Evolutionary conservation across 73 alveolate genomes (phyloP).

Genomic region (Halteria grandinella): DNA sequence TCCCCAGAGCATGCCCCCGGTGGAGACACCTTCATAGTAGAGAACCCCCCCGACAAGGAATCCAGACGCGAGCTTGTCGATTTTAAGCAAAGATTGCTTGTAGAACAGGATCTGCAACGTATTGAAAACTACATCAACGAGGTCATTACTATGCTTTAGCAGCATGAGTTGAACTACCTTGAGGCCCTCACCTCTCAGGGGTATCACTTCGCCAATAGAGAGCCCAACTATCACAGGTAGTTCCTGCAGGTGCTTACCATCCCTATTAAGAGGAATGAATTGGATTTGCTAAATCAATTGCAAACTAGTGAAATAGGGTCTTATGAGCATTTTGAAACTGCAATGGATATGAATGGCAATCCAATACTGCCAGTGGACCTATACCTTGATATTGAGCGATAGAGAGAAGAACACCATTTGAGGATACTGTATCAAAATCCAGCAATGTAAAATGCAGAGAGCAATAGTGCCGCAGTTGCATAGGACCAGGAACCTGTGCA

Average conservation of each 20-base stretch:
- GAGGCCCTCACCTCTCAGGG: conserved; percentile 1
- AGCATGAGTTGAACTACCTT: conserved; percentile 27
- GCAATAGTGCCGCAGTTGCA: not conserved
- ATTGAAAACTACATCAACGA: conserved; percentile 43
- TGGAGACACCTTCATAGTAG: too few relatives aligned
- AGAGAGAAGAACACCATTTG: conserved; percentile 48
- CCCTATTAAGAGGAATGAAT: conserved; percentile 55
- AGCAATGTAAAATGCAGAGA: too few relatives aligned
- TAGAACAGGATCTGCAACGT: conserved; percentile 28
- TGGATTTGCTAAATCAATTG: conserved; percentile 60
- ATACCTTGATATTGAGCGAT: conserved; percentile 64
- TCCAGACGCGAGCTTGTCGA: conserved; percentile 33
- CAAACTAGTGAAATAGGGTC: conserved; percentile 77
- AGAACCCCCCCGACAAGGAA: conserved; percentile 52
- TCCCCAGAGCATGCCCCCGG: too few relatives aligned
- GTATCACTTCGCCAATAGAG: too few relatives aligned
- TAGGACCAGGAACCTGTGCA: conserved; percentile 58
- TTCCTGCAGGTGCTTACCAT: conserved; percentile 48
- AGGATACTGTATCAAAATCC: conserved; percentile 15
- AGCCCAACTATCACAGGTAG: conserved; percentile 16
- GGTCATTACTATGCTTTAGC: not conserved
- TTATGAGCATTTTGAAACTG: conserved; percentile 63
- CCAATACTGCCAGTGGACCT: conserved; percentile 61
- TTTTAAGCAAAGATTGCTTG: conserved; percentile 18
- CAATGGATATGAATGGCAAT: conserved; percentile 15